phyloP scores from a whole-genome alignment of 257 asterid species.

The Oldenlandia corymbosa region DNA sequence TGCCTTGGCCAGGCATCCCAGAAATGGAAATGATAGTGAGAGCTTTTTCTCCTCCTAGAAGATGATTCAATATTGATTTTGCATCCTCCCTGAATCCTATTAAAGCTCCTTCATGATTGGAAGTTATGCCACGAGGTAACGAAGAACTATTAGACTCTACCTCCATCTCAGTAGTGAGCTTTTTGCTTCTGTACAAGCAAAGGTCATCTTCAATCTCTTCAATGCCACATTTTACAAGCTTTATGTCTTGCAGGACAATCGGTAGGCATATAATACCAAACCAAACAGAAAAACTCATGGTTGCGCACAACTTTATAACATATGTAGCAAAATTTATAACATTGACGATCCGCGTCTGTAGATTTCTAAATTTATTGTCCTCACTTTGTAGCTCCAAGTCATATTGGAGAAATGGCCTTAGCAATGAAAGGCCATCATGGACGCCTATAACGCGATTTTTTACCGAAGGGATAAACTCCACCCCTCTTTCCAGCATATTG shows the following conservation, averaged over 20 bases:
- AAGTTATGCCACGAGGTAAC: neutral
- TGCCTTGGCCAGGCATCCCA: constrained; percentile 9
- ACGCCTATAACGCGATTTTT: neutral
- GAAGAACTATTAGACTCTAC: neutral
- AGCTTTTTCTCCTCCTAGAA: neutral
- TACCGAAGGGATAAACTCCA: neutral
- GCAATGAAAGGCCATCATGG: neutral
- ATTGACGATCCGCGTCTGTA: neutral
- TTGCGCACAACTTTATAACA: neutral
- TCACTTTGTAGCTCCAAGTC: neutral
- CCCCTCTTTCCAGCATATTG: neutral
- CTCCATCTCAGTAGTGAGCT: neutral
- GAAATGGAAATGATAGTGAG: neutral
- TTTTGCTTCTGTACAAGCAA: too few relatives aligned
- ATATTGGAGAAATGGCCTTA: neutral
- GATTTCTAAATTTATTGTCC: neutral
- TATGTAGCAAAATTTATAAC: neutral
- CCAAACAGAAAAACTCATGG: neutral
- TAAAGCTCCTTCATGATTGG: neutral
- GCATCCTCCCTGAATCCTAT: constrained; percentile 9
- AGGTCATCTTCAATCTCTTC: neutral
- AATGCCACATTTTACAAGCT: neutral
- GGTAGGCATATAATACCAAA: neutral
- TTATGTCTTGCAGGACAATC: neutral
- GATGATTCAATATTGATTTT: neutral